These are phyloP conservation scores for Aspergillus amoenus DNA, from an alignment of 2,329 filamentous ascomycete genomes.

Conservation along the genomic window DNA sequence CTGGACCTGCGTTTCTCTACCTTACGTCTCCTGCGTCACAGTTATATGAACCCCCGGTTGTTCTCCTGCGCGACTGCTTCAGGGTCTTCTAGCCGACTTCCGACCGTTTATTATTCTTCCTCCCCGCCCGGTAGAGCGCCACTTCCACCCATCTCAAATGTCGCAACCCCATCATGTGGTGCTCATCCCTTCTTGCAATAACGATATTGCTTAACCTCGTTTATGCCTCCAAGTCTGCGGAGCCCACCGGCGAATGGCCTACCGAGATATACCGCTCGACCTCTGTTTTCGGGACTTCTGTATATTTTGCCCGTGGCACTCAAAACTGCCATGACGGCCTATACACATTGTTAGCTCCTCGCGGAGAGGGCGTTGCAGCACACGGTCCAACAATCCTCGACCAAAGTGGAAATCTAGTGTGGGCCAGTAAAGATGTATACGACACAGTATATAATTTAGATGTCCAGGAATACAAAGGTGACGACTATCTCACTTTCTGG, in stretches of 20 bases:
- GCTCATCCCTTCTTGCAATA: constrained; percentile 1
- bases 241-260: constrained; percentile 25
- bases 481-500: constrained; percentile 52
- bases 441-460: constrained; percentile 47
- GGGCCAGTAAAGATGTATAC: constrained; percentile 38
- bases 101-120: not conserved
- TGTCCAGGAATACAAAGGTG: constrained; percentile 45
- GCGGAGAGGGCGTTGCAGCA: constrained; percentile 31
- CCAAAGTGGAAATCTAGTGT: constrained; percentile 45
- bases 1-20: not conserved
- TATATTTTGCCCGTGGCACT: constrained; percentile 26
- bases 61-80: not conserved
- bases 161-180: not conserved
- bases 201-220: constrained; percentile 2
- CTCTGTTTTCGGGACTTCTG: constrained; percentile 22
- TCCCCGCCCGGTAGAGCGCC: not conserved
- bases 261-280: constrained; percentile 27
- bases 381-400: constrained; percentile 48
- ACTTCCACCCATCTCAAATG: not conserved
- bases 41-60: not conserved
- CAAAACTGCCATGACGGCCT: constrained; percentile 37
- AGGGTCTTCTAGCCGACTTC: no score
- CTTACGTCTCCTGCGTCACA: not conserved
- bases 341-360: constrained; percentile 44
- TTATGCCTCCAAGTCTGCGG: constrained; percentile 14